Evolutionary conservation across 2,329 filamentous ascomycete genomes (phyloP), one percentile per base, ranked within the genome.

Genomic region (Ascomycota sp.): DNA sequence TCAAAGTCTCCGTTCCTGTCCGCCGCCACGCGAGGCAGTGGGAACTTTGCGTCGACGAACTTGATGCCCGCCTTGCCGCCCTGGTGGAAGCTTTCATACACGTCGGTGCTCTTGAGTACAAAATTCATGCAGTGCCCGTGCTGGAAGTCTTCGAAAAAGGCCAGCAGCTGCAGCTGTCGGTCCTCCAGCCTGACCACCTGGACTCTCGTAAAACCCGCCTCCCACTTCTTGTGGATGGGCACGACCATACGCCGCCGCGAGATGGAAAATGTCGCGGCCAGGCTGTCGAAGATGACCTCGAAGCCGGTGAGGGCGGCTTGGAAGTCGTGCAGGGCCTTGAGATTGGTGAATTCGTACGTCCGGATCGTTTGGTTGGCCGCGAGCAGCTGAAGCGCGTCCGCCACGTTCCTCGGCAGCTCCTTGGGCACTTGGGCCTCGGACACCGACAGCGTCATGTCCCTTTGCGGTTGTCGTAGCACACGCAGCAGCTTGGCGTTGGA

Each of bases 201-300:
- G 7, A 93, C 60, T 23, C 85, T 71, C 7, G 80, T 80, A 23
- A 64, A 65, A n/a, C 64, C 70, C 3, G 83, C 79, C 45, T 91
- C 82, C 80, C 81, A 91, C 50, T 89, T 89, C 55, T 93, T 92
- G 56, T 91, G 79, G 39, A 93, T 86, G 0, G 81, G 81, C 11
- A 92, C 81, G 9, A 93, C 80, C 75, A 85, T 89, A 39, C 80
- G 69, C 29, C 80, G 71, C 20, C 83, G 72, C 2, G 83, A 74
- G 38, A 93, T 92, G 33, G 76, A 73, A 48, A 93, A 80, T 0
- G 70, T 72, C 7, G 65, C 60, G 5, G 81, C 81, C 30, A 79
- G 52, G 6, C 71, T 70, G 45, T 82, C 77, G 39, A 75, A 83
- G 7, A 77, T 54, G 11, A 93, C 80, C 19, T 61, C 61, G 50